Evolutionary conservation across 2,329 filamentous ascomycete species (phyloP).

Genomic region (Fusarium aywerte): DNA sequence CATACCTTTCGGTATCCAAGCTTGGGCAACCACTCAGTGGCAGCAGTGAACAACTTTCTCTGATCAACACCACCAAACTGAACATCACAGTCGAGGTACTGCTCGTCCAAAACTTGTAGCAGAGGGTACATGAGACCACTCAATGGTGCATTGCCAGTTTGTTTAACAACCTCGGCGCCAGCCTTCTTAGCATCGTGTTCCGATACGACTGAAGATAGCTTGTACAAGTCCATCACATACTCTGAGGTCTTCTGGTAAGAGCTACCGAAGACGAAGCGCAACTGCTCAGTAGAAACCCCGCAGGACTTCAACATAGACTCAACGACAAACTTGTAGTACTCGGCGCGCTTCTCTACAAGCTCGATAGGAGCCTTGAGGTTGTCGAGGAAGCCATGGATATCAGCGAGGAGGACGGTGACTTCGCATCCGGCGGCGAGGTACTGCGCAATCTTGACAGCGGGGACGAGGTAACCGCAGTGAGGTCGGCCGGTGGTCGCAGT

Average conservation of each 20-base stretch:
- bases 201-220: constrained; percentile 74
- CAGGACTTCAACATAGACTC: constrained; percentile 79
- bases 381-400: constrained; percentile 82
- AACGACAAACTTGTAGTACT: constrained; percentile 86
- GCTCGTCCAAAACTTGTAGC: constrained; percentile 89
- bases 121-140: constrained; percentile 59
- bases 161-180: constrained; percentile 94
- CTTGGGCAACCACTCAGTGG: constrained; percentile 85
- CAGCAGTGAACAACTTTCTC: constrained; percentile 87
- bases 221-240: constrained; percentile 91
- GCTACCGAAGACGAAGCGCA: constrained; percentile 86
- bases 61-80: constrained; percentile 90
- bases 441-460: constrained; percentile 89
- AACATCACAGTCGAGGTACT: constrained; percentile 86
- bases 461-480: constrained; percentile 90
- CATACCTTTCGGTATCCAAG: constrained; percentile 79
- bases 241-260: constrained; percentile 78
- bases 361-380: constrained; percentile 89
- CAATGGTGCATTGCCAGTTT: constrained; percentile 79
- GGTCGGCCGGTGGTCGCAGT: constrained; percentile 88
- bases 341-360: constrained; percentile 81
- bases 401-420: constrained; percentile 80
- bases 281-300: constrained; percentile 79
- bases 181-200: constrained; percentile 89
- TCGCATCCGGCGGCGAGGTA: constrained; percentile 86